Evolutionary conservation across 371 early-diverging fungal species (phyloP), one percentile per base, ranked within the genome.

Genomic region (Funneliformis caledonium): DNA sequence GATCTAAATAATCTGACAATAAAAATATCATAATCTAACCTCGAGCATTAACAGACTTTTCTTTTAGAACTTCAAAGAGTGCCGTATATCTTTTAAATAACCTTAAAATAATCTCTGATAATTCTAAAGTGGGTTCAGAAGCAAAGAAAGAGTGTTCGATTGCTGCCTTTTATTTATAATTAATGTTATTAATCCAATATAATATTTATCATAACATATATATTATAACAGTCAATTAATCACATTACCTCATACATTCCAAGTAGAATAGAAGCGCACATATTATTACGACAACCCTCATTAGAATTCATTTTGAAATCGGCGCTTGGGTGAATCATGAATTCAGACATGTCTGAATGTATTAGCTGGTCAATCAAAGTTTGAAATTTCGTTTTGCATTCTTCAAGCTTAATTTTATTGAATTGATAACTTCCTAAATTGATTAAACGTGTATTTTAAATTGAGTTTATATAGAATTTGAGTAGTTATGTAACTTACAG

Each of bases 281-380:
- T 84, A 62, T 87, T 86, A 70, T 91, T 90, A 2, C 88, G 85
- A 48, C 85, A 80, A 1, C 92, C 92, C 10, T 84, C 80, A 67
- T 85, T 84, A 31, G 88, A 87, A 0, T 81, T 84, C 85, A 87
- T 86, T 81, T 89, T 89, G 69, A 88, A 89, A 14, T 85, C 90
- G 5, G 90, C 84, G 2, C 89, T 83, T 59, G 89, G 89, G 65
- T 91, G 89, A 4, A 92, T 82, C 37, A 85, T 88, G 81, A 87
- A 91, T 50, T 92, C 91, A 50, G 89, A 89, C 50, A 90, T 78
- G 33, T 86, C 88, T 72, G 84, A 80, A 43, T 84, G 85, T 16
- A 81, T 62, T 10, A 88, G 77, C 5, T 86, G 83, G 50, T 81
- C 72, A 0, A 85, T 74, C 42, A 88, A 76, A 1, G 85, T 86